A percentile compares a stretch with the other conserved stretches of the same genome.
phyloP scores from a whole-genome alignment of 2,329 filamentous ascomycete genomes.

The Ophiosphaerella korrae region DNA sequence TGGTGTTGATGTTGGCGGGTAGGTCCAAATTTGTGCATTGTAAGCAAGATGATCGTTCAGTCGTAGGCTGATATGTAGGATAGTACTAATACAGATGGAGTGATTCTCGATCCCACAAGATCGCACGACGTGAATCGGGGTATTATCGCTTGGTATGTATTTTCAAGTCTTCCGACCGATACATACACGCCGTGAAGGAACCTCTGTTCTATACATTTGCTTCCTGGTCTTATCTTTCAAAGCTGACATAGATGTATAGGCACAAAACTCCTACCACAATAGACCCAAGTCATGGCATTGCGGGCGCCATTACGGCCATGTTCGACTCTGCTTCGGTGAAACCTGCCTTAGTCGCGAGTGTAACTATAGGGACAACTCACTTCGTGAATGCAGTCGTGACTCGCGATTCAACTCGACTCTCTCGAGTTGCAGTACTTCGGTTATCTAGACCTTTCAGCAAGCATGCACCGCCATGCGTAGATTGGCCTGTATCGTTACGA shows the following conservation, averaged over 20 bases:
- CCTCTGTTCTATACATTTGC: neutral
- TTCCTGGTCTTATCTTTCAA: neutral
- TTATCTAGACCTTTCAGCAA: constrained; percentile 55
- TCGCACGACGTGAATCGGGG: constrained; percentile 33
- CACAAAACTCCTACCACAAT: constrained; percentile 47
- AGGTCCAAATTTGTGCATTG: constrained; percentile 2
- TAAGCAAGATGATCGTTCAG: no score
- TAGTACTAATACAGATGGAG: constrained; percentile 46
- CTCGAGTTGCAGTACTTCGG: constrained; percentile 59
- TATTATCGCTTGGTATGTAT: constrained; percentile 41
- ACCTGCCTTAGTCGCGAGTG: constrained; percentile 46
- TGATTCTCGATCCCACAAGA: constrained; percentile 41
- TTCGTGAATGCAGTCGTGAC: constrained; percentile 60
- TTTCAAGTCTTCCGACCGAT: neutral
- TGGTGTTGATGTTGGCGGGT: constrained; percentile 53
- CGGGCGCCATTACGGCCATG: constrained; percentile 43
- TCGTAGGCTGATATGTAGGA: neutral
- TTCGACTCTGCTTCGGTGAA: constrained; percentile 39
- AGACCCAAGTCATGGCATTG: constrained; percentile 46
- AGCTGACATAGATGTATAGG: constrained; percentile 20
- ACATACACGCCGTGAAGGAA: neutral
- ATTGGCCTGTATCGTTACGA: constrained; percentile 54
- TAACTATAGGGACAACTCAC: constrained; percentile 59
- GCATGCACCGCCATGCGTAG: constrained; percentile 57
- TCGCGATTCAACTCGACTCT: constrained; percentile 55